Evolutionary conservation across 1,139 yeast genomes (phyloP), one percentile per base, ranked within the genome.

Genomic region (Scheffersomyces insectosa): DNA sequence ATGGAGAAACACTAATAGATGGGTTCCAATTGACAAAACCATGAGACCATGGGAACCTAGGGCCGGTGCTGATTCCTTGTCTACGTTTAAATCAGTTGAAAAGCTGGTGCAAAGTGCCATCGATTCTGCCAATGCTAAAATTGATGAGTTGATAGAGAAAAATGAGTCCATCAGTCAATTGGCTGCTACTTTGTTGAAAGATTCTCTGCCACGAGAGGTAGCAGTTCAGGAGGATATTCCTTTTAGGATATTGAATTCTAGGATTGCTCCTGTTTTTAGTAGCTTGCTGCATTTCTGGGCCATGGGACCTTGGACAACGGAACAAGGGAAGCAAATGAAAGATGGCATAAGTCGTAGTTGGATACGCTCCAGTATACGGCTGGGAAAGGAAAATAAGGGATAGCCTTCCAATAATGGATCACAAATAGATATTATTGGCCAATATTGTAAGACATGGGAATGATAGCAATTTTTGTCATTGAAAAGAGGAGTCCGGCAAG

Each of bases 41-140:
- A 73, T 81, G 77, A 66, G 88, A 46, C 83, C 85, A 3, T 84
- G 89, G 89, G 88, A 83, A 50, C 34, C 34, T 10, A 20, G 6
- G 6, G 15, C 23, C 13, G 34, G 11, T 9, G 20, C 15, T 15
- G 20, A 20, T 15, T 31, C 34, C 6, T n/a, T n/a, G 20, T 14
- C 20, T 11, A 23, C 20, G 2, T 3, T 14, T 3, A 14, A 6
- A 14, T 14, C 23, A 10, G 20, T 9, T 31, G 20, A 31, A 15
- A 15, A 15, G 11, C 23, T 31, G 34, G 20, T 15, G 13, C 34
- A 31, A 31, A 20, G 20, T 15, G 23, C 20, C 12, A 33, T 16
- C 3, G 29, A 27, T 8, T 13, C 37, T 4, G 42, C 40, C 20
- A 44, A 45, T 25, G 33, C 13, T 4, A 46, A 49, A 23, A 36